A percentile compares a stretch with the other conserved stretches of the same genome.
Evolutionary conservation across 371 early-diverging fungal species (phyloP).

Genomic region (Mortierella sp.): DNA sequence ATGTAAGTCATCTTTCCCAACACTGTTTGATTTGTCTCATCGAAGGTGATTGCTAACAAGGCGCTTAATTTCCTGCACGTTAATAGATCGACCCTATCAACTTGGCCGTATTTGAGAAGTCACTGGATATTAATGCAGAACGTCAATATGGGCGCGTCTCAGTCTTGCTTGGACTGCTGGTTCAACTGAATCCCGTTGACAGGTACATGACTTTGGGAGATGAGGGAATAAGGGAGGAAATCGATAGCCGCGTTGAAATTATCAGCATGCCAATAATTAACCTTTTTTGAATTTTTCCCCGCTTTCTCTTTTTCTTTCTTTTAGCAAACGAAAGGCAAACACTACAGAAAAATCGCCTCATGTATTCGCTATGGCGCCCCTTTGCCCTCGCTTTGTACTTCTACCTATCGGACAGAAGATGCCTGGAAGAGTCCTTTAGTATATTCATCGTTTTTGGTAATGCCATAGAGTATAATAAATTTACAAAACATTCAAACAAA

Average conservation of each 20-base stretch:
- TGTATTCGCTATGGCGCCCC: slow-evolving; percentile 64
- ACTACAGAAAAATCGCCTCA: slow-evolving; percentile 59
- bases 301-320: not conserved
- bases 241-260: not conserved
- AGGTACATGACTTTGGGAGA: slow-evolving; percentile 1
- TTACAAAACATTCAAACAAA: too few relatives aligned
- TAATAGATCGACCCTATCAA: slow-evolving; percentile 70
- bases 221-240: not conserved
- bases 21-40: not conserved
- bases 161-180: slow-evolving; percentile 62
- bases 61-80: not conserved
- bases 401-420: slow-evolving; percentile 67
- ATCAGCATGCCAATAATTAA: slow-evolving; percentile 1
- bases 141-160: slow-evolving; percentile 63
- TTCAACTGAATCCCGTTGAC: slow-evolving; percentile 61
- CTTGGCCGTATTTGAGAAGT: slow-evolving; percentile 64
- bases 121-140: slow-evolving; percentile 60
- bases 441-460: not conserved
- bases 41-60: not conserved
- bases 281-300: too few relatives aligned
- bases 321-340: slow-evolving; percentile 31
- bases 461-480: not conserved
- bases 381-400: slow-evolving; percentile 64
- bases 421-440: slow-evolving; percentile 19
- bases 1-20: slow-evolving; percentile 28